Percentiles rank a stretch among this genome's conserved stretches.
Conservation (phyloP, 768 basidiomycete genomes). For the Xerocomus spinulosus region DNA sequence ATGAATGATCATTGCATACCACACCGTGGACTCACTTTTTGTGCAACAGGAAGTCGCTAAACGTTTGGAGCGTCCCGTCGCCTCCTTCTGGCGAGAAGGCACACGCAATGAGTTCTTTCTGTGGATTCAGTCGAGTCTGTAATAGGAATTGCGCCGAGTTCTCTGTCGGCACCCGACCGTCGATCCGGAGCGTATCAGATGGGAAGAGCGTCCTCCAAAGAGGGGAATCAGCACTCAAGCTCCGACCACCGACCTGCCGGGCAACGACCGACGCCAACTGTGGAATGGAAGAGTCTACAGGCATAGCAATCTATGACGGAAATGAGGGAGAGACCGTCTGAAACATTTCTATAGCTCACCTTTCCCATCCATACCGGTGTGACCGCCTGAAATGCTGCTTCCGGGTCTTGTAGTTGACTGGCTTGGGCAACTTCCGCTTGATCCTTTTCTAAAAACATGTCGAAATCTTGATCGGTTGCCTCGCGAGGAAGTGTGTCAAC, state of each 20-base stretch:
- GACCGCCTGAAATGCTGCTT: slow-evolving; percentile 49
- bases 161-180: slow-evolving; percentile 77
- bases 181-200: slow-evolving; percentile 62
- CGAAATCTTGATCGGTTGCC: slow-evolving; percentile 77
- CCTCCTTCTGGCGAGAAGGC: slow-evolving; percentile 57
- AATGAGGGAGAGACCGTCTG: slow-evolving; percentile 9
- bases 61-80: slow-evolving; percentile 48
- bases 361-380: slow-evolving; percentile 72
- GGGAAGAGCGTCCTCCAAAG: slow-evolving; percentile 81
- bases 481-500: slow-evolving; percentile 34
- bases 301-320: slow-evolving; percentile 65
- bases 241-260: slow-evolving; percentile 75
- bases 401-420: slow-evolving; percentile 36
- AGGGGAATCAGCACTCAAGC: slow-evolving; percentile 49
- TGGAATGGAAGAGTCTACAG: slow-evolving; percentile 64
- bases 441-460: slow-evolving; percentile 75
- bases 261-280: slow-evolving; percentile 65
- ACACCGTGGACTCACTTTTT: slow-evolving; percentile 55
- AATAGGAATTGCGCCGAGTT: slow-evolving; percentile 75
- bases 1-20: slow-evolving; percentile 9
- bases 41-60: slow-evolving; percentile 62
- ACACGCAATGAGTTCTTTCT: slow-evolving; percentile 77
- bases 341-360: slow-evolving; percentile 38
- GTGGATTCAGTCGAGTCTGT: slow-evolving; percentile 68
- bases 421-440: slow-evolving; percentile 29